Percentiles rank a stretch among this genome's conserved stretches.
Conservation (phyloP, 208 protist species). For the Vickermania spadyakhi region DNA sequence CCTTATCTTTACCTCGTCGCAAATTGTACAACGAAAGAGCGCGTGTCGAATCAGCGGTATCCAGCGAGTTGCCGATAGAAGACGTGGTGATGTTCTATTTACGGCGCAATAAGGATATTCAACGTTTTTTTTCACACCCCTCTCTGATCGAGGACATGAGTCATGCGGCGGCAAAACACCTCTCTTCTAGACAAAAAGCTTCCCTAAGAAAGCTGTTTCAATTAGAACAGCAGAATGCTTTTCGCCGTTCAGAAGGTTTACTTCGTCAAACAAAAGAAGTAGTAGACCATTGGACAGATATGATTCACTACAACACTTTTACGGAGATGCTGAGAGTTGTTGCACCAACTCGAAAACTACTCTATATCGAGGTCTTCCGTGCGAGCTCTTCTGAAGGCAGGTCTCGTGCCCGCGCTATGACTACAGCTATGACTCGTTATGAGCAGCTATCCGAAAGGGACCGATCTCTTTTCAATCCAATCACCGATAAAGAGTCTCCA, state of each 20-base stretch:
- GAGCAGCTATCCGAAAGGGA: slow-evolving; percentile 18
- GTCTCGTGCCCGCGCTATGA: too few species aligned
- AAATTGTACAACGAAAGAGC: background rate
- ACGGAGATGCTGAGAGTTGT: background rate
- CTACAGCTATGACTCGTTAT: too few species aligned
- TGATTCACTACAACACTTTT: slow-evolving; percentile 1
- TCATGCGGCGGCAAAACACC: too few species aligned
- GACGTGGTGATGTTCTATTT: too few species aligned
- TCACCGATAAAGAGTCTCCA: slow-evolving; percentile 41
- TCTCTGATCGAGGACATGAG: too few species aligned
- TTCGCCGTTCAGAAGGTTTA: background rate
- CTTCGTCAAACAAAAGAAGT: background rate
- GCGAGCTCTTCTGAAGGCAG: background rate
- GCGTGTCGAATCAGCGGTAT: background rate
- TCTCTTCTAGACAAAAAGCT: too few species aligned
- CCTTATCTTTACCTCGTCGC: background rate
- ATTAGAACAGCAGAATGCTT: too few species aligned
- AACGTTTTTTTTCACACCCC: too few species aligned
- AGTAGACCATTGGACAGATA: background rate
- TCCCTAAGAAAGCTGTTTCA: too few species aligned
- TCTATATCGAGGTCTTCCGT: background rate
- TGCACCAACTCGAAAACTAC: background rate
- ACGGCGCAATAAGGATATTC: too few species aligned
- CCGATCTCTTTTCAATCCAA: slow-evolving; percentile 43
- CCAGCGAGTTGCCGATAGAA: too few species aligned